Base-by-base conservation (phyloP, 1,284 basidiomycete species). In the Apiotrichum akiyoshidainum region DNA sequence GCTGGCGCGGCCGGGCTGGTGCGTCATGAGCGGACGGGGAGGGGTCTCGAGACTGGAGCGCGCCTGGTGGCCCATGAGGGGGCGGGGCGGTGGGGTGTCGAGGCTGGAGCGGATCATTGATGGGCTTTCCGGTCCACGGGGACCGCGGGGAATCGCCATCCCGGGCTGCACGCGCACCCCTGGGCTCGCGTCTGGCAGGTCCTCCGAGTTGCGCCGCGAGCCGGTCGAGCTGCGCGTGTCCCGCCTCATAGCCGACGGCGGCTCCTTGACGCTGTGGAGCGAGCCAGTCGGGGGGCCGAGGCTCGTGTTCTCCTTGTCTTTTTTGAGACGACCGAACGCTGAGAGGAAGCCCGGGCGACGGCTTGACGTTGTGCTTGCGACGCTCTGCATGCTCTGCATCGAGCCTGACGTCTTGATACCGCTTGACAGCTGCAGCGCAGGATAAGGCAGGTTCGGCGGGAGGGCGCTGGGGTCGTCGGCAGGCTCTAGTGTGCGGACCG, bases 401-500 rank as follows among this genome's bases (percentile, higher is more conserved):
- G 54, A 66, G 11, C 19, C 60, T 46, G 56, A 59, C 5, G 42
- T 33, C 58, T 59, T 59, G 49, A 63, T 50, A 31, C 44, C 19
- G 22, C 42, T 11, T 17, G 65, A 59, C 12, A 63, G 65, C 59
- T 75, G 71, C 19, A 88, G 78, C 26, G 83, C 82, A 4, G 87
- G 86, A 70, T 92, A 94, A 1, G 91, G 91, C 34, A 94, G 81
- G 34, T 79, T 75, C 0, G 84, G 75, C 1, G 89, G 87, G 22
- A 76, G 61, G 0, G 71, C 66, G 2, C 68, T 68, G 5, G 77
- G 72, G 34, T 68, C 71, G 52, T 76, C 72, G 13, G 57, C 37
- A 2, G 73, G 71, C 50, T 76, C 75, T 14, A 75, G 64, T 3
- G 68, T 62, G 9, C 73, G 70, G 17, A 70, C 64, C 0, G 69